Evolutionary conservation across 1,139 yeast genomes (phyloP), one percentile per base, ranked within the genome.

Genomic region (Protomyces arabidopsidicola): DNA sequence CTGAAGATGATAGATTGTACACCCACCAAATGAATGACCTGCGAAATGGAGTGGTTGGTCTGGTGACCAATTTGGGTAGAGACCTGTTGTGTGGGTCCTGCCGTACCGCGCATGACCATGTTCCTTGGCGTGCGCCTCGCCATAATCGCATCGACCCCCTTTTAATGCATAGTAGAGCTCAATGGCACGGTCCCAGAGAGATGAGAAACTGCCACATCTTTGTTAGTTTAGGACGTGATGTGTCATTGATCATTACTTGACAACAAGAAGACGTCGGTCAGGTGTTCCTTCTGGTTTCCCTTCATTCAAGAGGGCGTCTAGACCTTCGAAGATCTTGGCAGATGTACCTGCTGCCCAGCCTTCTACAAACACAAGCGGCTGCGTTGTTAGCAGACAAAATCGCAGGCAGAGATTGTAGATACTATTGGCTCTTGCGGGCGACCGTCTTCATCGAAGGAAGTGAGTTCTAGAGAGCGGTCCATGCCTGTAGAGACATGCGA

Each of bases 341-440:
- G 62, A 42, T 5, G 62, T 58, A 38, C 62, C 62, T 1, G 62
- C 62, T 6, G 62, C 62, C 62, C 62, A 58, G 2, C 62, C 62
- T 34, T 58, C 62, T 3, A 58, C 53, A 42, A 58, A 58, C 27
- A 58, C 62, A n/a, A 58, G 45, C 16, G 62, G 62, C 48, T 42
- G 22, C 14, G 24, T 3, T 16, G 42, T 38, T 3, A 38, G 42
- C 31, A 8, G 31, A 27, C 8, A 24, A 24, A 6, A 27, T 5
- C 6, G 2, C 31, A 27, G 31, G 31, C 2, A 27, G 2, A 27
- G 31, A 8, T 8, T 16, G 14, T 38, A 1, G 18, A 4, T 18
- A 42, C 48, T 3, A 18, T 42, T 22, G 62, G 62, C 35, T 58
- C 62, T 10, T 4, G 14, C 16, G 48, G 48, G 48, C 48, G 48